These are phyloP conservation scores for Talaromyces verruculosus DNA, from an alignment of 2,329 filamentous ascomycete species.

Conservation along the genomic window DNA sequence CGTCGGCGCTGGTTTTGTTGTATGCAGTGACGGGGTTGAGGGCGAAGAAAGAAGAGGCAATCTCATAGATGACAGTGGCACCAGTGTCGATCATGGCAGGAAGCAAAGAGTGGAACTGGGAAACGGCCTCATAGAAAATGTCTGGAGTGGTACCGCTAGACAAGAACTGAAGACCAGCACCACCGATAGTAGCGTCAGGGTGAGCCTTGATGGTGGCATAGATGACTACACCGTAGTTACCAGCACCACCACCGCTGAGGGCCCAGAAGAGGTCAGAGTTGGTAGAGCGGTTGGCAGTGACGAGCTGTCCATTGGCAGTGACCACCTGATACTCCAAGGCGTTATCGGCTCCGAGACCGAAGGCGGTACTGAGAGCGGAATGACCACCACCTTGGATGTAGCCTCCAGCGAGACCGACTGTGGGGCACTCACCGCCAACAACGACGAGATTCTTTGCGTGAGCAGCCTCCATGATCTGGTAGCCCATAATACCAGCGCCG, in stretches of 20 bases:
- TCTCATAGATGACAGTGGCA: neutral
- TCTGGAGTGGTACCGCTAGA: neutral
- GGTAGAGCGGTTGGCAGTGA: constrained; percentile 12
- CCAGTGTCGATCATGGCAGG: constrained; percentile 7
- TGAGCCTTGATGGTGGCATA: constrained; percentile 16
- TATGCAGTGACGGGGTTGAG: constrained; percentile 12
- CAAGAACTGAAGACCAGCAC: neutral
- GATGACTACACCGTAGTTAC: constrained; percentile 46
- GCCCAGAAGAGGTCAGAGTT: constrained; percentile 51
- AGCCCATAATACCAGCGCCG: constrained; percentile 8
- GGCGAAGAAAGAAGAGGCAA: constrained; percentile 12
- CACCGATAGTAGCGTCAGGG: neutral
- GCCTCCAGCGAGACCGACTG: constrained; percentile 61
- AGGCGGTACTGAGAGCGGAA: constrained; percentile 34
- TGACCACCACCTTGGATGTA: constrained; percentile 64
- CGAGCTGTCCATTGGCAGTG: constrained; percentile 37
- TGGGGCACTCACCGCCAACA: constrained; percentile 53
- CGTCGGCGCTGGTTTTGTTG: constrained; percentile 6
- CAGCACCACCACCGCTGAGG: constrained; percentile 56
- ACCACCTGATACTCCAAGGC: constrained; percentile 58
- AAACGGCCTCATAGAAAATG: constrained; percentile 3
- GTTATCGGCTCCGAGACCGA: constrained; percentile 59
- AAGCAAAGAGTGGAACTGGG: constrained; percentile 3
- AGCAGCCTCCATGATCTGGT: constrained; percentile 28
- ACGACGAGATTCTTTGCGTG: constrained; percentile 49